Conservation (phyloP, 192 early-diverging fungal genomes). For the Podila clonocystis region DNA sequence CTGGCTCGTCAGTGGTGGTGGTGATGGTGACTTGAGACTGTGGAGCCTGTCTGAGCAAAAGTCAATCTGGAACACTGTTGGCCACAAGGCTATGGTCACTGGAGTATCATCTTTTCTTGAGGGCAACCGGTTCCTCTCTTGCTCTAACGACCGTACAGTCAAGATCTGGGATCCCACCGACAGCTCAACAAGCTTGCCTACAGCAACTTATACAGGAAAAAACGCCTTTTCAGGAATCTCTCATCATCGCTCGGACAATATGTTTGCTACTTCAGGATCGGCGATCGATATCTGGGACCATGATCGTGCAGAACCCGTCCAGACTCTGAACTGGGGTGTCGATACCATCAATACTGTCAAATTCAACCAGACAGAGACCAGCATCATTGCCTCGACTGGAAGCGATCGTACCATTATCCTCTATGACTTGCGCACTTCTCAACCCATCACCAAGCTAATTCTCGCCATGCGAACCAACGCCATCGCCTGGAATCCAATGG, state of each 20-base stretch:
- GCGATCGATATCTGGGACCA: conserved; percentile 97
- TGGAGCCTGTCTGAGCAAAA: conserved; percentile 87
- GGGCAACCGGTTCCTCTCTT: conserved; percentile 83
- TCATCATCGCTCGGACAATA: conserved; percentile 85
- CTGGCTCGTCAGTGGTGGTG: conserved; percentile 87
- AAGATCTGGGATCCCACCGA: conserved; percentile 88
- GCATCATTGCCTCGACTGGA: conserved; percentile 91
- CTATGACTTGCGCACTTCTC: conserved; percentile 92
- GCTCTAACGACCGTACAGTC: conserved; percentile 92
- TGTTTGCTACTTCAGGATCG: conserved; percentile 92
- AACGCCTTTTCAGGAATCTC: conserved; percentile 86
- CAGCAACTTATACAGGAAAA: conserved; percentile 83
- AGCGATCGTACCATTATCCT: conserved; percentile 94
- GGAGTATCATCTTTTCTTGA: conserved; percentile 81
- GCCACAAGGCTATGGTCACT: conserved; percentile 88
- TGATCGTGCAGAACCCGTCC: conserved; percentile 81
- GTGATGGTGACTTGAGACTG: conserved; percentile 93
- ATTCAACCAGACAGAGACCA: conserved; percentile 98
- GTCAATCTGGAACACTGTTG: conserved; percentile 79
- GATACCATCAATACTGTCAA: conserved; percentile 95
- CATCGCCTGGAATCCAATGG: conserved; percentile 99
- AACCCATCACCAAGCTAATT: conserved; percentile 86
- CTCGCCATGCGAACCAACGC: conserved; percentile 93
- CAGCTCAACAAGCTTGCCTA: conserved; percentile 49
- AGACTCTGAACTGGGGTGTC: conserved; percentile 89